Evolutionary conservation across 805 yeast species (phyloP), one percentile per base, ranked within the genome.

Genomic region (Candida hispaniensis): DNA sequence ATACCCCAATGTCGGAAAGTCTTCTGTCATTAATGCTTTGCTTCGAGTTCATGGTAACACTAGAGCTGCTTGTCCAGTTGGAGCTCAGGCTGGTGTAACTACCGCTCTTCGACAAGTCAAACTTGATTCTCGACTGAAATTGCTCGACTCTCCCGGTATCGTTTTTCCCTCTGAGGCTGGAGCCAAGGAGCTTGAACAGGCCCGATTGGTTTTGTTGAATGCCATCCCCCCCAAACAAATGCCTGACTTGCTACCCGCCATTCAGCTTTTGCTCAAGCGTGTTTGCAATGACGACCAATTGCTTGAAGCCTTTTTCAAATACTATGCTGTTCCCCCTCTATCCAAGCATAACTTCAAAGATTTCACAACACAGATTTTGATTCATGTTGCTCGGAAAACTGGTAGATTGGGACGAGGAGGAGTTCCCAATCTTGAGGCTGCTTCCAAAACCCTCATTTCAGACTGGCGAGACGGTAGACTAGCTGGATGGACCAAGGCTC

Each of bases 401-500:
- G 98, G 98, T 40, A 72, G 96, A 58, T 65, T 91, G 44, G 83
- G 94, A 32, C 79, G 72, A 51, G 94, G 95, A 26, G 98, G 98
- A 52, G 60, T 91, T 41, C 94, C 97, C 39, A 85, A 91, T 55
- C 56, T 91, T 44, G 78, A 73, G 41, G 68, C 86, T 44, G 94
- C 97, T 6, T 94, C 93, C 21, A 56, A 71, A 49, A 66, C 79
- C 21, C 78, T 91, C 8, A 65, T 91, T 52, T 82, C 72, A 49
- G 98, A 91, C 60, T 91, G 97, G 97, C 75, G 95, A 60, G 96
- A 86, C 57, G 98, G 98, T 41, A 73, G 91, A 54, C 74, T 91
- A 49, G 59, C 77, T 38, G 94, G 96, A 30, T 91, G 95, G 94
- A 73, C 81, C 2, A 34, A 39, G 36, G 35, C 41, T 15, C 48